These are phyloP conservation scores for Myrica gale DNA, from an alignment of 306 rosid species.

Conservation along the genomic window DNA sequence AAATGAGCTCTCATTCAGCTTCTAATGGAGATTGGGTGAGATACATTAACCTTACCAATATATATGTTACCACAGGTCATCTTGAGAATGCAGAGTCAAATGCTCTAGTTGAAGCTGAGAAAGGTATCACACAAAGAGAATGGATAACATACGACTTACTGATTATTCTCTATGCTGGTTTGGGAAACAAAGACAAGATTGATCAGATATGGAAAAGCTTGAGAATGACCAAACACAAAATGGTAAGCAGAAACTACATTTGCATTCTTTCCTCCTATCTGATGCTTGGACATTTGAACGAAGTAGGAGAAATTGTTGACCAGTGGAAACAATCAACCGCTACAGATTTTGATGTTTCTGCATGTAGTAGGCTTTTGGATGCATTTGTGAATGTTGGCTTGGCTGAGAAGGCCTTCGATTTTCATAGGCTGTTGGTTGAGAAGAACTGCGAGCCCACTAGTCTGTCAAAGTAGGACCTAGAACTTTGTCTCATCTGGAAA, in stretches of 20 bases:
- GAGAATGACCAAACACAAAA: conserved; percentile 74
- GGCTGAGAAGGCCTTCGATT: conserved; percentile 44
- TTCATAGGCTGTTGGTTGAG: conserved; percentile 54
- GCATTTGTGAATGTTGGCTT: conserved; percentile 63
- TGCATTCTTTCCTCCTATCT: conserved; percentile 76
- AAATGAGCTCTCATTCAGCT: conserved; percentile 57
- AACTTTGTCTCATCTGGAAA: background rate
- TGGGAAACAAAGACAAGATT: conserved; percentile 68
- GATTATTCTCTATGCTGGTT: conserved; percentile 71
- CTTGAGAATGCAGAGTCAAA: conserved; percentile 52
- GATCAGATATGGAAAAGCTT: conserved; percentile 87
- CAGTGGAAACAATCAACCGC: conserved; percentile 75
- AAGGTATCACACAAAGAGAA: conserved; percentile 65
- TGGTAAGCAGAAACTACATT: conserved; percentile 73
- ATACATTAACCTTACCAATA: conserved; percentile 57
- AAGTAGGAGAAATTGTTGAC: conserved; percentile 69
- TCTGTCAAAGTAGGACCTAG: conserved; percentile 7
- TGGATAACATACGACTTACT: conserved; percentile 92
- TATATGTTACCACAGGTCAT: conserved; percentile 52
- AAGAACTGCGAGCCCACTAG: conserved; percentile 41
- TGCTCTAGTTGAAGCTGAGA: conserved; percentile 65
- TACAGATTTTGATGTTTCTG: conserved; percentile 53
- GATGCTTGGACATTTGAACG: conserved; percentile 67
- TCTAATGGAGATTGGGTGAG: conserved; percentile 65
- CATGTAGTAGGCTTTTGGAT: conserved; percentile 52